A percentile compares a stretch with the other conserved stretches of the same genome.
These are phyloP conservation scores for Daldinia sp. DNA, from an alignment of 2,329 filamentous ascomycete genomes.

Conservation along the genomic window DNA sequence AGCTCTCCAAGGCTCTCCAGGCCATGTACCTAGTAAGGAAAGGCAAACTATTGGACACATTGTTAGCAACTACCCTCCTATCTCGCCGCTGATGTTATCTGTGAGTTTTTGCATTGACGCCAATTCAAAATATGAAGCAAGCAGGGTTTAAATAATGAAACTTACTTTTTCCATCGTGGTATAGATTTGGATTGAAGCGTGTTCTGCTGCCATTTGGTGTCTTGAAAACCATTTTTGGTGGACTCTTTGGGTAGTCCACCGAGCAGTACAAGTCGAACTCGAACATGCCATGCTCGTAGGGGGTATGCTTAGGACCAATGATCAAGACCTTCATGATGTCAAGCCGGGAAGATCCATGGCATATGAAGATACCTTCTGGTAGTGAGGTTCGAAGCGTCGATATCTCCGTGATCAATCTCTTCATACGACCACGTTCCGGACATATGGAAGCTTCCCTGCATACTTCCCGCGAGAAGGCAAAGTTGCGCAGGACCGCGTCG, in stretches of 20 bases:
- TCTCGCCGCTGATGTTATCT: neutral
- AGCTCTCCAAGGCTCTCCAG: slow-evolving; percentile 60
- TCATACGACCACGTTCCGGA: slow-evolving; percentile 58
- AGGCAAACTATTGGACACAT: slow-evolving; percentile 56
- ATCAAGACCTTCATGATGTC: slow-evolving; percentile 66
- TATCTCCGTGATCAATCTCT: slow-evolving; percentile 60
- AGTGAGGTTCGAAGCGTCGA: slow-evolving; percentile 59
- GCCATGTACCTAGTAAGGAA: slow-evolving; percentile 63
- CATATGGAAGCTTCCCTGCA: slow-evolving; percentile 14
- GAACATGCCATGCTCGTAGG: slow-evolving; percentile 66
- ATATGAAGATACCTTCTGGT: slow-evolving; percentile 64
- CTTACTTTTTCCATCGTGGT: slow-evolving; percentile 61
- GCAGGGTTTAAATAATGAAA: neutral
- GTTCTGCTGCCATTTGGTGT: slow-evolving; percentile 58
- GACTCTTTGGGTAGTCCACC: slow-evolving; percentile 56
- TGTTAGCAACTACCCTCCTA: slow-evolving; percentile 16
- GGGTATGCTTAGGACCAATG: slow-evolving; percentile 62
- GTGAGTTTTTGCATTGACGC: too few relatives aligned
- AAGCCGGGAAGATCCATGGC: slow-evolving; percentile 58
- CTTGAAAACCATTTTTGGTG: slow-evolving; percentile 58
- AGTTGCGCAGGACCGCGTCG: slow-evolving; percentile 52
- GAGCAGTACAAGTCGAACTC: slow-evolving; percentile 65
- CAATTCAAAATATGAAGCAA: neutral
- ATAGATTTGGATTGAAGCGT: slow-evolving; percentile 65
- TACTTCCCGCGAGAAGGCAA: slow-evolving; percentile 42